Conservation (phyloP, 2,329 filamentous ascomycete species). For the Ophiostoma sp. region DNA sequence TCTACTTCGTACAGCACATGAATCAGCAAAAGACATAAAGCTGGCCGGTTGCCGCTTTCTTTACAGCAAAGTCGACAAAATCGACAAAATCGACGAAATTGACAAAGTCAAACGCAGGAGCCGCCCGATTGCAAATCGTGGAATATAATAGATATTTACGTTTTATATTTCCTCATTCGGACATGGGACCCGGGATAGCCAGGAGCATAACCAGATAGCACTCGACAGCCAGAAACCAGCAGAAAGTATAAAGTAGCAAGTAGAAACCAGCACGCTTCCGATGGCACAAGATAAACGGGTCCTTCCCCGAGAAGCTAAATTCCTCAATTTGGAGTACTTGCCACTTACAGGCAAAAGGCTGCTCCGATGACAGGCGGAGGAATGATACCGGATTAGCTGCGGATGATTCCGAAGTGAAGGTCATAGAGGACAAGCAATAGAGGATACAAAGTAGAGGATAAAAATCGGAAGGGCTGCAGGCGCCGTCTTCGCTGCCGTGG, state of each 20-base stretch:
- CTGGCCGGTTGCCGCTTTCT: background rate
- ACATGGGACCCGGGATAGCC: background rate
- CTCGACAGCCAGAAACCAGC: background rate
- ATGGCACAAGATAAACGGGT: constrained; percentile 3
- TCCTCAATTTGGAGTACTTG: constrained; percentile 4
- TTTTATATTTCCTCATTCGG: constrained; percentile 9
- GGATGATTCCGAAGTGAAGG: background rate
- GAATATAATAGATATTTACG: background rate
- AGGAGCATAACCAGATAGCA: background rate
- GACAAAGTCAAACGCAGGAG: background rate
- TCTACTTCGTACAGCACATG: background rate
- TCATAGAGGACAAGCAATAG: background rate
- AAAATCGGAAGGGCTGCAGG: background rate
- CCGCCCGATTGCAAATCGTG: background rate
- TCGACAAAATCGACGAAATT: background rate
- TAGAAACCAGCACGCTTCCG: constrained; percentile 1
- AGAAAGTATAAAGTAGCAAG: background rate
- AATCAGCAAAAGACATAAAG: constrained; percentile 1
- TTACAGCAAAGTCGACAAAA: background rate
- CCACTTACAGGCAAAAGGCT: constrained; percentile 4
- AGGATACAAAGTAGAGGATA: background rate
- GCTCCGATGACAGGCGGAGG: constrained; percentile 8
- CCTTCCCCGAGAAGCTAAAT: background rate
- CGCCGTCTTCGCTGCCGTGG: background rate
- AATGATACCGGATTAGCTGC: background rate